These are phyloP conservation scores for Solanum tarapatanum DNA, from an alignment of 257 asterid species.

Conservation along the genomic window DNA sequence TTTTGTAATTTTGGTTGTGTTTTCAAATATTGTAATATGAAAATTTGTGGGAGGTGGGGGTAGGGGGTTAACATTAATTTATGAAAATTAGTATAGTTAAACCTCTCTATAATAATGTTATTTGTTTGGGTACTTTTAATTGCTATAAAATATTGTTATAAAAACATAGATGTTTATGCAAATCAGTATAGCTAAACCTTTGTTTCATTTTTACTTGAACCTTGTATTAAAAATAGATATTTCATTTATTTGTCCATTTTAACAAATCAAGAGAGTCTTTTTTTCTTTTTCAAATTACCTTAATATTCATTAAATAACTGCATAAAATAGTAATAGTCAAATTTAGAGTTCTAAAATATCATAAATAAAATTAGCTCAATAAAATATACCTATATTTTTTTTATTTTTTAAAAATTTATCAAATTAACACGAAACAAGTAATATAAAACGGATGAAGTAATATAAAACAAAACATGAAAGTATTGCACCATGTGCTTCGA, in stretches of 20 bases:
- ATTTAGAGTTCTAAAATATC: too few relatives aligned
- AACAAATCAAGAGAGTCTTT: background rate
- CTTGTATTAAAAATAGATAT: too few relatives aligned
- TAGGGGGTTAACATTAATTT: background rate
- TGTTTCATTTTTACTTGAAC: too few relatives aligned
- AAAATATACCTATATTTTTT: background rate
- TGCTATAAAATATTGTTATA: background rate
- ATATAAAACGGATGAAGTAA: background rate
- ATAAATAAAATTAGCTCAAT: background rate
- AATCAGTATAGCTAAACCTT: too few relatives aligned
- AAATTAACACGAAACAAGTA: background rate
- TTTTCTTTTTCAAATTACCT: background rate
- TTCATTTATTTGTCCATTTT: too few relatives aligned
- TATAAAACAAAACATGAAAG: background rate
- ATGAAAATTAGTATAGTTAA: background rate
- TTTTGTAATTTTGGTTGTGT: background rate
- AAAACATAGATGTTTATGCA: background rate
- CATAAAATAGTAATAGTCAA: too few relatives aligned
- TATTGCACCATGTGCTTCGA: background rate
- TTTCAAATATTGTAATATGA: background rate
- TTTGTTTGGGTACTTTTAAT: background rate
- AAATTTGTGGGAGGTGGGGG: background rate
- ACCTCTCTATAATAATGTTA: background rate
- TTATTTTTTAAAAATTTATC: background rate
- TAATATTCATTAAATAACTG: too few relatives aligned